Conservation (phyloP, 306 rosid genomes). For the Cyclanthera cordifolia region DNA sequence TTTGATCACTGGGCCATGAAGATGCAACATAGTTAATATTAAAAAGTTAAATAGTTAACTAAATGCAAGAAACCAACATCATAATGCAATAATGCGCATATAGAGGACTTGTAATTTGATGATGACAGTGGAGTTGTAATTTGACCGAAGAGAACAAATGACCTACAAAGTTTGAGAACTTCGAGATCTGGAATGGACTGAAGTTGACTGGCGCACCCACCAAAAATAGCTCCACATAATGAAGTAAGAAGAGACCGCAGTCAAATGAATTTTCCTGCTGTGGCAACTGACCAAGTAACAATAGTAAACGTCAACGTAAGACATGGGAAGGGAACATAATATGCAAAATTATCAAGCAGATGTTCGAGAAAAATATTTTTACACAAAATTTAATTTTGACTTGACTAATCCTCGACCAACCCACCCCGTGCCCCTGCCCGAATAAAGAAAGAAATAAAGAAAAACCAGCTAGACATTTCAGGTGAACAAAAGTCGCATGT, state of each 20-base stretch:
- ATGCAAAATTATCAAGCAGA: background rate
- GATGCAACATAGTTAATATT: too few species aligned
- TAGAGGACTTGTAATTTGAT: slow-evolving; percentile 9
- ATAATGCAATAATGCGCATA: slow-evolving; percentile 8
- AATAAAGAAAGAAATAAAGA: background rate
- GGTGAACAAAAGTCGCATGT: background rate
- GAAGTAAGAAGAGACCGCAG: slow-evolving; percentile 78
- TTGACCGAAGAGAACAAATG: background rate
- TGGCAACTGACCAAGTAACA: slow-evolving; percentile 39
- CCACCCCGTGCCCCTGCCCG: too few species aligned
- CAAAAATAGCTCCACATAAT: slow-evolving; percentile 63
- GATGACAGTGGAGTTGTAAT: background rate
- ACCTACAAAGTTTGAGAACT: slow-evolving; percentile 56
- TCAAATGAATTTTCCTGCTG: slow-evolving; percentile 71
- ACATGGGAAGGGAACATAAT: background rate
- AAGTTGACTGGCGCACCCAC: slow-evolving; percentile 48
- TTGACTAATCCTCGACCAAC: background rate
- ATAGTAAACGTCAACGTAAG: background rate
- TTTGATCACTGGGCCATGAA: too few species aligned
- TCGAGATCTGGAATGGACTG: slow-evolving; percentile 38
- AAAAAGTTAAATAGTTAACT: background rate
- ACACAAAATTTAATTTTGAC: background rate
- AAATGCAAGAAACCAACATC: background rate
- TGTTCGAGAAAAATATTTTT: background rate
- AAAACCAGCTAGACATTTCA: background rate